A percentile compares a stretch with the other conserved stretches of the same genome.
These are phyloP conservation scores for Jaapia argillacea DNA, from an alignment of 768 basidiomycete genomes.

Conservation along the genomic window DNA sequence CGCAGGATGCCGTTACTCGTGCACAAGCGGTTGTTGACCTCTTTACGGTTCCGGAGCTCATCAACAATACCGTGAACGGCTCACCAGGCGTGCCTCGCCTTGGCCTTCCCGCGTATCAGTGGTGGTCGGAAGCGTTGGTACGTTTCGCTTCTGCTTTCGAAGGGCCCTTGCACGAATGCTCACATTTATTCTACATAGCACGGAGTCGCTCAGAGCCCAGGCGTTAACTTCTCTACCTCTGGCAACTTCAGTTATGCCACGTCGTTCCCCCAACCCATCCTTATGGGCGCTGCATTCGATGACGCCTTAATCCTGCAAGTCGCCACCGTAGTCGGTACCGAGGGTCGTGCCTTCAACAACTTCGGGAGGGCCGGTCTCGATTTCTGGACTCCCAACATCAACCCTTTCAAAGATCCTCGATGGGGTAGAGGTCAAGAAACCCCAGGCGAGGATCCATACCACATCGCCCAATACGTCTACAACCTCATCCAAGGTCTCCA, in stretches of 20 bases:
- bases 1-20: conserved; percentile 32
- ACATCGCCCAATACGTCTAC: conserved; percentile 40
- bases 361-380: conserved; percentile 40
- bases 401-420: conserved; percentile 49
- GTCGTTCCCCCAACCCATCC: conserved; percentile 48
- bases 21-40: conserved; percentile 38
- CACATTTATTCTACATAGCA: conserved; percentile 24
- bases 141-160: conserved; percentile 6
- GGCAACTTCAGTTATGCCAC: conserved; percentile 49
- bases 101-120: conserved; percentile 46
- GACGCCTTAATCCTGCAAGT: conserved; percentile 38
- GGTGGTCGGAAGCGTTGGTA: conserved; percentile 55
- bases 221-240: conserved; percentile 35
- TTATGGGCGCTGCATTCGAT: conserved; percentile 45
- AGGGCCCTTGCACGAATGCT: background rate
- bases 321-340: conserved; percentile 42
- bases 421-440: conserved; percentile 58
- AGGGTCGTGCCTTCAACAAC: conserved; percentile 52
- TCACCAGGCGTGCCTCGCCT: conserved; percentile 44
- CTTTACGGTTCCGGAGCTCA: conserved; percentile 42
- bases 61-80: conserved; percentile 37
- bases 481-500: conserved; percentile 45
- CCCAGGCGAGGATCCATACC: conserved; percentile 51
- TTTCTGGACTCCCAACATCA: conserved; percentile 45
- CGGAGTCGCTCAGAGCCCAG: conserved; percentile 43